Evolutionary conservation across 208 protist species (phyloP).

Genomic region (Leishmania gerbilli): DNA sequence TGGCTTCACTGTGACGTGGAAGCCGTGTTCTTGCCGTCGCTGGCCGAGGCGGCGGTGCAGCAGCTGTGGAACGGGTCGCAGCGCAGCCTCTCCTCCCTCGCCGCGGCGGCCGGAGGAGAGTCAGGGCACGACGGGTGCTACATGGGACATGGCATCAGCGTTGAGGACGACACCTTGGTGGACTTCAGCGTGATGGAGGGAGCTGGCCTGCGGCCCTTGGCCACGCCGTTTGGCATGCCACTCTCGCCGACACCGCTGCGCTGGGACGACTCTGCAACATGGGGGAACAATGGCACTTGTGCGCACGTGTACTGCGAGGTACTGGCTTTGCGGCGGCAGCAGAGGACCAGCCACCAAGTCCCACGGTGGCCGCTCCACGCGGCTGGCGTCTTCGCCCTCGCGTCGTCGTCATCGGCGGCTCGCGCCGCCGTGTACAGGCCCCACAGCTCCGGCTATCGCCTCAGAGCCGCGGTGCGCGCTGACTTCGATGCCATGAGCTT

Average conservation of each 20-base stretch:
- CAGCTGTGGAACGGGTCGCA: slow-evolving; percentile 29
- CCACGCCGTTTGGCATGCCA: slow-evolving; percentile 2
- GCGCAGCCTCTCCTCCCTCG: slow-evolving; percentile 23
- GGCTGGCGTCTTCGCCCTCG: not conserved
- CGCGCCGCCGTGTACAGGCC: not conserved
- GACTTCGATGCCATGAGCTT: not conserved
- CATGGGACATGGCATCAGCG: not conserved
- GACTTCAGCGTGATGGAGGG: slow-evolving; percentile 36
- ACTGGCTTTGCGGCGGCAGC: slow-evolving; percentile 8
- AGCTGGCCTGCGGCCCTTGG: slow-evolving; percentile 24
- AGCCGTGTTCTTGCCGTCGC: slow-evolving; percentile 14
- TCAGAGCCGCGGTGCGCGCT: not conserved
- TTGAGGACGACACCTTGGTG: slow-evolving; percentile 14
- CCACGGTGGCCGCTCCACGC: not conserved
- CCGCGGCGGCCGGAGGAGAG: not conserved
- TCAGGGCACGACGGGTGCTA: not conserved
- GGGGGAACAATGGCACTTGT: not conserved
- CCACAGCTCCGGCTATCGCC: not conserved
- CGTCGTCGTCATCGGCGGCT: not conserved
- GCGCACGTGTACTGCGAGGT: slow-evolving; percentile 29
- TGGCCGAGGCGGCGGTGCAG: slow-evolving; percentile 22
- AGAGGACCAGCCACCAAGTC: not conserved
- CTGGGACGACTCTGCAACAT: slow-evolving; percentile 9
- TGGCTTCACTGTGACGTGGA: slow-evolving; percentile 62
- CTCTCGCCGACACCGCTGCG: slow-evolving; percentile 11